Conservation (phyloP, 2,329 filamentous ascomycete genomes). For the Mycosphaerelloides madeirae region DNA sequence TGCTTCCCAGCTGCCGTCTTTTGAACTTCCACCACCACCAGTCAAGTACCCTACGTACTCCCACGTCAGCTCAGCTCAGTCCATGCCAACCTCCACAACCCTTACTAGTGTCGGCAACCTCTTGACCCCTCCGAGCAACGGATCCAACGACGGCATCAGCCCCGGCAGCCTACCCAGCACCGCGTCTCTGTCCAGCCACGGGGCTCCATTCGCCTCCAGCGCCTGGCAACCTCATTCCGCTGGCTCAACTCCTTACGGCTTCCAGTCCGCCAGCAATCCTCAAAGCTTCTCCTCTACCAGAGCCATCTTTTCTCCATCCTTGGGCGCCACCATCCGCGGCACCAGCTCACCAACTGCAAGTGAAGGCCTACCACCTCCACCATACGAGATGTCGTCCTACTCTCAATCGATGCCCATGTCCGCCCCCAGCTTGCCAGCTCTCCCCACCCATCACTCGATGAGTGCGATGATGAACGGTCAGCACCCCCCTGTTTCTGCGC, state of each 20-base stretch:
- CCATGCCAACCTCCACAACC: conserved; percentile 40
- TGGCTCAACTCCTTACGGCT: conserved; percentile 54
- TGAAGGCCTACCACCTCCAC: conserved; percentile 61
- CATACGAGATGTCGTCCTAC: conserved; percentile 63
- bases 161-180: conserved; percentile 59
- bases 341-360: conserved; percentile 56
- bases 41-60: conserved; percentile 39
- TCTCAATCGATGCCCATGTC: conserved; percentile 53
- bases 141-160: conserved; percentile 58
- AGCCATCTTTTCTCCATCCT: conserved; percentile 55
- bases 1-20: conserved; percentile 62
- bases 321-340: conserved; percentile 50
- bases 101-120: conserved; percentile 55
- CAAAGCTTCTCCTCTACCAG: conserved; percentile 46
- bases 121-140: conserved; percentile 58
- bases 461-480: conserved; percentile 43
- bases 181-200: conserved; percentile 55
- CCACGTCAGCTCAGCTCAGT: conserved; percentile 39
- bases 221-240: conserved; percentile 49
- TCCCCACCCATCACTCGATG: conserved; percentile 43
- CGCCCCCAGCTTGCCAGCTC: conserved; percentile 47
- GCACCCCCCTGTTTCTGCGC: conserved; percentile 31
- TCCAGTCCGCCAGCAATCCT: conserved; percentile 42
- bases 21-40: conserved; percentile 63
- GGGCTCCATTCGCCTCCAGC: conserved; percentile 54